These are phyloP conservation scores for Diaporthe caulivora DNA, from an alignment of 2,329 filamentous ascomycete genomes.

Conservation along the genomic window DNA sequence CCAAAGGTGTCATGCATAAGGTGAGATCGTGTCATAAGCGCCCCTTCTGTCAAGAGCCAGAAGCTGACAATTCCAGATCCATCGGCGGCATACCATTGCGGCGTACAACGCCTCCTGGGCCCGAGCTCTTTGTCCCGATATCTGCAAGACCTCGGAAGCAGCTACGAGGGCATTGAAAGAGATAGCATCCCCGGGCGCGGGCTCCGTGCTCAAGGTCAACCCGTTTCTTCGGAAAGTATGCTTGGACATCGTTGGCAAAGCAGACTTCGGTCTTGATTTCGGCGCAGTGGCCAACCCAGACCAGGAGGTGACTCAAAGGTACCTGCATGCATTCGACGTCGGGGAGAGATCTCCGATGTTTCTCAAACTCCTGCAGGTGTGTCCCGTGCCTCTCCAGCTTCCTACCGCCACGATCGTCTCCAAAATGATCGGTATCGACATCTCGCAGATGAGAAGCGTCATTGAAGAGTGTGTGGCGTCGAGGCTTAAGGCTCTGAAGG, in stretches of 20 bases:
- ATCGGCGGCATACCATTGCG: conserved; percentile 5
- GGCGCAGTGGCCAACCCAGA: neutral
- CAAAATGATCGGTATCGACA: neutral
- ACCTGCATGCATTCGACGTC: conserved; percentile 2
- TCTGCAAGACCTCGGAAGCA: neutral
- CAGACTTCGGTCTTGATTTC: neutral
- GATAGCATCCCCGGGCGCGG: neutral
- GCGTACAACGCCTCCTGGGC: conserved; percentile 8
- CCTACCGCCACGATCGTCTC: neutral
- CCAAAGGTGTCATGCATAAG: conserved; percentile 1
- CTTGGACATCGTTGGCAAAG: neutral
- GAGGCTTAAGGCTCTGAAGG: neutral
- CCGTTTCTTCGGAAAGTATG: neutral
- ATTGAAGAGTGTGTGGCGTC: neutral
- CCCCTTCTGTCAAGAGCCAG: neutral
- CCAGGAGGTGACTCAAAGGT: neutral
- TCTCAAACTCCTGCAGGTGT: conserved; percentile 10
- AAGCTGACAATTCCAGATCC: neutral
- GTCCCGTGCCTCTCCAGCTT: neutral
- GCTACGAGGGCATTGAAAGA: neutral
- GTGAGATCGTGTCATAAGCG: neutral
- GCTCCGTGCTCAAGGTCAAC: neutral
- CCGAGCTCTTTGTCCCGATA: neutral
- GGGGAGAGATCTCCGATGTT: neutral
- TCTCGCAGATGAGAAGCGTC: neutral